Evolutionary conservation across 1,284 basidiomycete species (phyloP), one percentile per base, ranked within the genome.

Genomic region (Moniliophthora roreri): DNA sequence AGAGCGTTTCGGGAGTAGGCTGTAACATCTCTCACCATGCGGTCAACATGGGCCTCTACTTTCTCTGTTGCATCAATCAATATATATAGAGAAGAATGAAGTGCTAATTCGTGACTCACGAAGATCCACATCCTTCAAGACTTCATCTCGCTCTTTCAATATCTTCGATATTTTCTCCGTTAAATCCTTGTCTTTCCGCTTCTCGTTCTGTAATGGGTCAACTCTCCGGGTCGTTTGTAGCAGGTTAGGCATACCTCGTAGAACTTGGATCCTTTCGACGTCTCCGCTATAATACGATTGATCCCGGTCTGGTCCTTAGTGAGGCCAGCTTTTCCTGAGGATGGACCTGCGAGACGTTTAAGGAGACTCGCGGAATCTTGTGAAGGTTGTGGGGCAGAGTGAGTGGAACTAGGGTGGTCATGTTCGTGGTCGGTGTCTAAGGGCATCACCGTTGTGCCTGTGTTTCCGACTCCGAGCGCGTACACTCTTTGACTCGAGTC

Each of bases 221-320:
- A 44, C 35, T 24, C 32, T 35, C 49, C n/a, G 42, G n/a, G 15
- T 3, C 42, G 20, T 15, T 21, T 34, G 20, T n/a, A 46, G n/a
- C 20, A 39, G n/a, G 35, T 21, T 2, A 20, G 34, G 39, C 74
- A 60, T 63, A 82, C 89, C 72, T 92, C 87, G 64, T 91, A 92
- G 67, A 89, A 92, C 65, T 89, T 89, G 36, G 89, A 91, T 1
- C 90, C 90, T 62, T 89, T 91, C 1, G 89, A 91, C 15, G 80
- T 89, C 53, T 91, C 87, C 1, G 88, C 87, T 54, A 92, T 92
- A 48, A 89, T 78, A 15, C 80, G 81, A 60, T 91, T 92, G 36
- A 91, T 89, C 65, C 89, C 88, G 20, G 80, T 80, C 63, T 92
- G 90, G 60, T 92, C 89, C 57, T 82, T 83, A 8, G 87, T 78